These are phyloP conservation scores for Colletotrichum truncatum DNA, from an alignment of 2,329 filamentous ascomycete species.

Conservation along the genomic window DNA sequence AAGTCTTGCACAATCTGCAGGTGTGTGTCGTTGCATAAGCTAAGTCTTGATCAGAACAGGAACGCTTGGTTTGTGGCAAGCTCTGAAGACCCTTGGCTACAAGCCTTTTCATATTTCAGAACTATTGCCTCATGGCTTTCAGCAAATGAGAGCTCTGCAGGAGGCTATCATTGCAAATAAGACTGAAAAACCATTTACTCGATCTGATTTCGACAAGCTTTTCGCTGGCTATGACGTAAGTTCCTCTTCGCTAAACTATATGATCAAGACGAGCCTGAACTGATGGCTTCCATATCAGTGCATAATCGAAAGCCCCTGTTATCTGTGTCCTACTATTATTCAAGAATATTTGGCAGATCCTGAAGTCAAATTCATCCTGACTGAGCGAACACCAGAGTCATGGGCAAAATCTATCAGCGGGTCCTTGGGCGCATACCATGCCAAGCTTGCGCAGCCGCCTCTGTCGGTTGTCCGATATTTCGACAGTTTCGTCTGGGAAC, in stretches of 20 bases:
- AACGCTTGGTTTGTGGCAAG: constrained; percentile 45
- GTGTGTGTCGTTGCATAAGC: no score
- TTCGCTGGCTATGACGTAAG: constrained; percentile 46
- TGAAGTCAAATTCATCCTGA: constrained; percentile 46
- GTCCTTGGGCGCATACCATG: constrained; percentile 32
- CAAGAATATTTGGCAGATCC: constrained; percentile 38
- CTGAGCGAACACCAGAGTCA: constrained; percentile 43
- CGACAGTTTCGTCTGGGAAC: constrained; percentile 22
- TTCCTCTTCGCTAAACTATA: background rate
- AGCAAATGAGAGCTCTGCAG: constrained; percentile 38
- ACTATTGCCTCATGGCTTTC: constrained; percentile 33
- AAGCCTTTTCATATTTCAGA: constrained; percentile 48
- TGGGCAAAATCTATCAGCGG: constrained; percentile 43
- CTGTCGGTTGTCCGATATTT: constrained; percentile 25
- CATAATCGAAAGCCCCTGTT: constrained; percentile 31
- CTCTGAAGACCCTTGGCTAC: constrained; percentile 45
- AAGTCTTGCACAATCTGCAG: background rate
- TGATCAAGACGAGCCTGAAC: background rate
- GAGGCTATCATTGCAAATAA: constrained; percentile 40
- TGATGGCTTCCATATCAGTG: background rate
- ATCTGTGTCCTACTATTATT: constrained; percentile 41
- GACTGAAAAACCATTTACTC: constrained; percentile 39
- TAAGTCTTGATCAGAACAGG: constrained; percentile 40
- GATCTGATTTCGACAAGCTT: constrained; percentile 50
- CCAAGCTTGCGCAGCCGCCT: constrained; percentile 17